A percentile compares a stretch with the other conserved stretches of the same genome.
Evolutionary conservation across 2,329 filamentous ascomycete genomes (phyloP).

Genomic region (Fusarium bulbicola): DNA sequence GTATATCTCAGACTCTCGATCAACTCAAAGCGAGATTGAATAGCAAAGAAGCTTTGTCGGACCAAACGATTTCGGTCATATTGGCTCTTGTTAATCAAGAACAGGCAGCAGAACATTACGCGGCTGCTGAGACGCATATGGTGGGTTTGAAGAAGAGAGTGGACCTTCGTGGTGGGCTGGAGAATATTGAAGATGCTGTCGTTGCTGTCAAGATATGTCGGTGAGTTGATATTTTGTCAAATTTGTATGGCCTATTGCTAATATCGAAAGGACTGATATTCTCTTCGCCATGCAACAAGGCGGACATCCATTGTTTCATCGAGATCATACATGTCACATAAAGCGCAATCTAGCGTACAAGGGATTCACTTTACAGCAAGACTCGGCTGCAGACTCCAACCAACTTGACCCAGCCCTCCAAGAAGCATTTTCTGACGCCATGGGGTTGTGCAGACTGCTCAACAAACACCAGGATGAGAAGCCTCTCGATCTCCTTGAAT

Average conservation of each 20-base stretch:
- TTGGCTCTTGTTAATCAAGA: constrained; percentile 10
- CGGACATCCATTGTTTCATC: not conserved
- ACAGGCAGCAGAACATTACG: not conserved
- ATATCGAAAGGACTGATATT: not conserved
- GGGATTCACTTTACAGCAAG: not conserved
- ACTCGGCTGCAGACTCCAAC: rapidly evolving
- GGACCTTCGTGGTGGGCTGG: constrained; percentile 1
- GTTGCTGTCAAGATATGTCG: not conserved
- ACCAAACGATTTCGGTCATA: not conserved
- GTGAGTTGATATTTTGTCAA: not conserved
- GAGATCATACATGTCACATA: not conserved
- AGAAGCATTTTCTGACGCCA: not conserved
- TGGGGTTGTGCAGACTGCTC: not conserved
- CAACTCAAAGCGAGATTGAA: not conserved
- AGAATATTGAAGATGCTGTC: not conserved
- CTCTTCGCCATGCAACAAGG: constrained; percentile 3
- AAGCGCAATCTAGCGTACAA: rapidly evolving
- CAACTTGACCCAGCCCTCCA: rapidly evolving
- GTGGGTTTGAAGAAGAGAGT: not conserved
- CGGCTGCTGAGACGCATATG: not conserved
- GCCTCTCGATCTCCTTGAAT: not conserved
- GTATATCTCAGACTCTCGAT: not conserved
- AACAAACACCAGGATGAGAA: not conserved
- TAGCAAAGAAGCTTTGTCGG: not conserved
- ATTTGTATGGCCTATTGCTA: not conserved